A percentile compares a stretch with the other conserved stretches of the same genome.
phyloP scores from a whole-genome alignment of 352 stramenopile species.

The Pythium grandisporangium region DNA sequence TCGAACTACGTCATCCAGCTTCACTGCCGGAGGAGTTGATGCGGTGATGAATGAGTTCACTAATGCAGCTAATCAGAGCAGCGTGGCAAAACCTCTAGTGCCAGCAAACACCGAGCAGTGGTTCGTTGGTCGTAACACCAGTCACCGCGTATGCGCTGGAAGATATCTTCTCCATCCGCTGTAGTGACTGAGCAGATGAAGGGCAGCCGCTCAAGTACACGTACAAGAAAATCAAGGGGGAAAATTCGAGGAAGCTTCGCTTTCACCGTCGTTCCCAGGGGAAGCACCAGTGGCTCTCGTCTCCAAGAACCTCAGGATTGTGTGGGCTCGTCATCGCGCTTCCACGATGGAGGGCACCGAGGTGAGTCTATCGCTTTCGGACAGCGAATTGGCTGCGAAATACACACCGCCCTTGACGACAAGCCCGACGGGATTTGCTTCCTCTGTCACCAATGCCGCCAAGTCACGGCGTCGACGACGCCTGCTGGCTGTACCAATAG shows the following conservation, averaged over 20 bases:
- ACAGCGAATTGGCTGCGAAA: slow-evolving; percentile 36
- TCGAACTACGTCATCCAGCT: too few relatives aligned
- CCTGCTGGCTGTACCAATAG: not conserved
- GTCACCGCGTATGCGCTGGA: slow-evolving; percentile 34
- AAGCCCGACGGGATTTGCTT: slow-evolving; percentile 37
- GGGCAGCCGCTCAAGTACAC: slow-evolving; percentile 53
- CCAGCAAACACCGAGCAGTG: slow-evolving; percentile 48
- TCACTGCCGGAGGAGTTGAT: too few relatives aligned
- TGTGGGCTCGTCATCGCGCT: slow-evolving; percentile 26
- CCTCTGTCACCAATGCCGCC: slow-evolving; percentile 14
- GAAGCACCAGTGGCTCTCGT: slow-evolving; percentile 41
- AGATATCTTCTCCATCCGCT: slow-evolving; percentile 36
- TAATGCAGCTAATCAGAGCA: too few relatives aligned
- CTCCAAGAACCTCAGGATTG: slow-evolving; percentile 55
- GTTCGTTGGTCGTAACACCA: slow-evolving; percentile 27
- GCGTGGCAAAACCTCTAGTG: too few relatives aligned
- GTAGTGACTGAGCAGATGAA: slow-evolving; percentile 57
- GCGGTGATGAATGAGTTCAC: too few relatives aligned
- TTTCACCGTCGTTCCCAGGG: slow-evolving; percentile 30
- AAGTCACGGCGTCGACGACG: slow-evolving; percentile 5
- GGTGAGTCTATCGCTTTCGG: slow-evolving; percentile 25
- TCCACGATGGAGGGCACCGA: slow-evolving; percentile 28
- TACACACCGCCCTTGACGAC: slow-evolving; percentile 36
- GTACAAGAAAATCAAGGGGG: slow-evolving; percentile 68
- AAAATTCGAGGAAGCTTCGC: slow-evolving; percentile 33